Percentiles rank a stretch among this genome's conserved stretches.
phyloP scores from a whole-genome alignment of 2,329 filamentous ascomycete genomes.

The Monilinia aucupariae region DNA sequence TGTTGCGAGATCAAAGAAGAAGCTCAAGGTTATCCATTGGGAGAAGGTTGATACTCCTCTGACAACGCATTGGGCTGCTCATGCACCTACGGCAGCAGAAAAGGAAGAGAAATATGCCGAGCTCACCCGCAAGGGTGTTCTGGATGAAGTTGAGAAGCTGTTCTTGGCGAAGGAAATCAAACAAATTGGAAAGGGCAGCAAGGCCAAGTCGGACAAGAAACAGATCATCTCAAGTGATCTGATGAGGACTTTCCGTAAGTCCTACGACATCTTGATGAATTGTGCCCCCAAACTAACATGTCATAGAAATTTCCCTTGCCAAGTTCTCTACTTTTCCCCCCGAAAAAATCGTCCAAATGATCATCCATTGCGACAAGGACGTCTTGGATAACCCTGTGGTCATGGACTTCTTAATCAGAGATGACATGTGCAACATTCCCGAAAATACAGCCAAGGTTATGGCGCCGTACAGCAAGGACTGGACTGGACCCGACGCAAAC shows the following conservation, averaged over 20 bases:
- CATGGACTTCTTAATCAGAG: conserved; percentile 93
- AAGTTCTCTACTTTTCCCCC: conserved; percentile 84
- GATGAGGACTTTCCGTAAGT: conserved; percentile 74
- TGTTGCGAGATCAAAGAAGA: conserved; percentile 91
- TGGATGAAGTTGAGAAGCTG: conserved; percentile 95
- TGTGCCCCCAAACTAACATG: conserved; percentile 20
- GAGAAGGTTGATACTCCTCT: conserved; percentile 94
- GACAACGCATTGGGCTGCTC: conserved; percentile 86
- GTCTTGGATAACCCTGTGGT: conserved; percentile 85
- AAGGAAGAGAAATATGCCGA: conserved; percentile 96
- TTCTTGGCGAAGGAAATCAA: conserved; percentile 98
- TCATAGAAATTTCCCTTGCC: conserved; percentile 74
- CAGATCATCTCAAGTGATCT: conserved; percentile 90
- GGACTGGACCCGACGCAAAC: conserved; percentile 80
- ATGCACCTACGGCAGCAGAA: conserved; percentile 77
- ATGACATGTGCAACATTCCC: conserved; percentile 86
- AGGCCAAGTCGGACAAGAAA: conserved; percentile 88
- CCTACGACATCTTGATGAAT: not conserved
- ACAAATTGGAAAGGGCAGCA: conserved; percentile 62
- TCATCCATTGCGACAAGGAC: conserved; percentile 89
- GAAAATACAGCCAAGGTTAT: conserved; percentile 87
- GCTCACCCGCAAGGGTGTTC: conserved; percentile 85
- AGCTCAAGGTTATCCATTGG: conserved; percentile 98
- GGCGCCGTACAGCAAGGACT: conserved; percentile 94
- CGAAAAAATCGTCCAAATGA: conserved; percentile 83